Evolutionary conservation across 108 stramenopile species (phyloP), one percentile per base, ranked within the genome.

Genomic region (Stephanodiscus minutulus): DNA sequence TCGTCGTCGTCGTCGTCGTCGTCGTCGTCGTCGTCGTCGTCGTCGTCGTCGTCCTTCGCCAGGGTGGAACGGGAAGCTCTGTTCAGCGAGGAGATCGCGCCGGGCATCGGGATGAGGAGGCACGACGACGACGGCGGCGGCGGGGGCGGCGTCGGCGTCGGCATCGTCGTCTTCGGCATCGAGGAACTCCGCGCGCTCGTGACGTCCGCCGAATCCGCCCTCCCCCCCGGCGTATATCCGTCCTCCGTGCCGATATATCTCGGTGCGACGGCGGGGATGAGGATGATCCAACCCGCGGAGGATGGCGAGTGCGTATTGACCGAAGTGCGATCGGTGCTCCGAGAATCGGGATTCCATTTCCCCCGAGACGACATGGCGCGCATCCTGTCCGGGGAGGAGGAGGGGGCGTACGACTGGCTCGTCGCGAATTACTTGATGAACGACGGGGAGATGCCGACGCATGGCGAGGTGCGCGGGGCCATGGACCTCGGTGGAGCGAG

Each of bases 241-340:
- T 6, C 11, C 0, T 18, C 27, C 5, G 64, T 82, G 44, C 98
- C 95, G 33, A 95, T 98, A n/a, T 97, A 82, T 62, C 79, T 98
- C 24, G 90, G 93, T 36, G 98, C 98, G 8, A 98, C 97, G 13
- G 97, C 91, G 2, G 97, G 97, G 5, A 92, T 97, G 91, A 85
- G 97, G 20, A 79, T 85, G 28, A 52, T 96, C 24, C 57, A 82
- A n/a, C n/a, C n/a, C 11, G 52, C 86, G 41, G 58, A 68, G 2
- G 73, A 79, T 29, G 85, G 93, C 15, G 62, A 57, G 8, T 63
- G 72, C 13, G 78, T 94, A 50, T 74, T 98, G 28, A 55, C 29
- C 24, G 72, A 78, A 22, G 81, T 96, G 7, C 82, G 95, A 24
- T 50, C 63, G 0, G 63, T 90, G 43, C 79, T 97, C 57, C 41